Evolutionary conservation across 176 grass and related monocot species (phyloP).

Genomic region (Chloris gayana): DNA sequence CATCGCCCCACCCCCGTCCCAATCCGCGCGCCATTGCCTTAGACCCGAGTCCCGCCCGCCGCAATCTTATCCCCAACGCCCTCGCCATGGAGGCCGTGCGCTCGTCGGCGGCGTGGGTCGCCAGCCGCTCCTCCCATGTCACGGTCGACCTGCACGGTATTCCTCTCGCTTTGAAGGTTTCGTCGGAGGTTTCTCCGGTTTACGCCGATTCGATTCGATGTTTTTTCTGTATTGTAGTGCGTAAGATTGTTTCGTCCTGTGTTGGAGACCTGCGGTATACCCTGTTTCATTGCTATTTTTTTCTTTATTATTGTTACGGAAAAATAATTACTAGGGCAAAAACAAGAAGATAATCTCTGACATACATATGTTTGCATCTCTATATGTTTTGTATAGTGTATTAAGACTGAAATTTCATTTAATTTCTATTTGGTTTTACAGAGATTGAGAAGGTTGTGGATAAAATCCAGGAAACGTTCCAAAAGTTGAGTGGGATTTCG

Average conservation of each 20-base stretch:
- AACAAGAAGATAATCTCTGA: background rate
- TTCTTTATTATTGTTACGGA: no score
- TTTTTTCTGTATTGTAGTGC: background rate
- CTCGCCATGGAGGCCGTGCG: constrained; percentile 79
- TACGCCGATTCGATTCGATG: background rate
- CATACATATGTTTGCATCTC: background rate
- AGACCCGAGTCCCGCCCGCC: background rate
- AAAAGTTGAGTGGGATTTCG: constrained; percentile 92
- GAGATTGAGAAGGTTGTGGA: constrained; percentile 83
- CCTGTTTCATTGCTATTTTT: background rate
- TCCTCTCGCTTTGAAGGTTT: background rate
- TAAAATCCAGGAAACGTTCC: constrained; percentile 65
- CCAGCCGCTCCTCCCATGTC: constrained; percentile 75
- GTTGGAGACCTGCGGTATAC: background rate
- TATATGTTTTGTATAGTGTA: background rate
- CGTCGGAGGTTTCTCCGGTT: background rate
- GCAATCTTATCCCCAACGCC: constrained; percentile 30
- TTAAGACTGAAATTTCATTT: background rate
- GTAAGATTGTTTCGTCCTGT: background rate
- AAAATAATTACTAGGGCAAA: no score
- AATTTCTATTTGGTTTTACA: constrained; percentile 36
- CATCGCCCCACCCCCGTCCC: background rate
- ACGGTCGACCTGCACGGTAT: constrained; percentile 72
- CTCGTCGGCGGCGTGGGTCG: constrained; percentile 82
- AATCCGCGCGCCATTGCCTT: background rate